Conservation (phyloP, 1,139 yeast genomes). For the Schwanniomyces etchellsii region DNA sequence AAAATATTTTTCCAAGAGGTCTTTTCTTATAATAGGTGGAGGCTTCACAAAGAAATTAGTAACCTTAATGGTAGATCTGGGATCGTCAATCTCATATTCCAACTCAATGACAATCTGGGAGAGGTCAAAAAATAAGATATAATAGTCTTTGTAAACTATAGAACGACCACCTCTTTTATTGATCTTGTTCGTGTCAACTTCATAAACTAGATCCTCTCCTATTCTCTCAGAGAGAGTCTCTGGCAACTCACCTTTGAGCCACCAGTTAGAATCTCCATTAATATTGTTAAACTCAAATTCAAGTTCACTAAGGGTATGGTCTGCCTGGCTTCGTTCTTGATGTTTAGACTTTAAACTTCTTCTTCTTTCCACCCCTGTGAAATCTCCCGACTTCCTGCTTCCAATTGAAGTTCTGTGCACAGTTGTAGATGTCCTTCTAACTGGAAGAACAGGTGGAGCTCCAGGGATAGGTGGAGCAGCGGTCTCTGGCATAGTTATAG, state of each 20-base stretch:
- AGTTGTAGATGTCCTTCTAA: constrained; percentile 4
- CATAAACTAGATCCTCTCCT: constrained; percentile 51
- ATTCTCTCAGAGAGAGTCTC: constrained; percentile 38
- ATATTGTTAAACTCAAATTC: constrained; percentile 30
- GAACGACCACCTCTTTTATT: constrained; percentile 53
- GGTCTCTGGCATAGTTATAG: constrained; percentile 1
- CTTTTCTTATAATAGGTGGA: constrained; percentile 45
- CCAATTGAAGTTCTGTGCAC: not conserved
- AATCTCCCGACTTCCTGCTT: not conserved
- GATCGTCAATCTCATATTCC: constrained; percentile 51
- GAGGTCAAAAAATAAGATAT: constrained; percentile 68
- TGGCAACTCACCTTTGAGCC: constrained; percentile 61
- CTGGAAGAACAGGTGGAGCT: constrained; percentile 8
- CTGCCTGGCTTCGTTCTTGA: constrained; percentile 27
- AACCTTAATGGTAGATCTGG: constrained; percentile 46
- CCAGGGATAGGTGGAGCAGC: constrained; percentile 5
- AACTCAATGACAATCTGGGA: constrained; percentile 60
- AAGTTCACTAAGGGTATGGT: constrained; percentile 17
- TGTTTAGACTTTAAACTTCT: constrained; percentile 9
- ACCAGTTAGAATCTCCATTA: constrained; percentile 49
- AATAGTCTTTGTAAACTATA: constrained; percentile 57
- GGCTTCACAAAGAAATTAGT: constrained; percentile 36
- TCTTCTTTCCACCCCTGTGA: constrained; percentile 5
- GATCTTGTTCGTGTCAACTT: constrained; percentile 56
- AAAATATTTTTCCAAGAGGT: constrained; percentile 47